These are phyloP conservation scores for Eucalyptus lansdowneana DNA, from an alignment of 345 rosid species.

Conservation along the genomic window DNA sequence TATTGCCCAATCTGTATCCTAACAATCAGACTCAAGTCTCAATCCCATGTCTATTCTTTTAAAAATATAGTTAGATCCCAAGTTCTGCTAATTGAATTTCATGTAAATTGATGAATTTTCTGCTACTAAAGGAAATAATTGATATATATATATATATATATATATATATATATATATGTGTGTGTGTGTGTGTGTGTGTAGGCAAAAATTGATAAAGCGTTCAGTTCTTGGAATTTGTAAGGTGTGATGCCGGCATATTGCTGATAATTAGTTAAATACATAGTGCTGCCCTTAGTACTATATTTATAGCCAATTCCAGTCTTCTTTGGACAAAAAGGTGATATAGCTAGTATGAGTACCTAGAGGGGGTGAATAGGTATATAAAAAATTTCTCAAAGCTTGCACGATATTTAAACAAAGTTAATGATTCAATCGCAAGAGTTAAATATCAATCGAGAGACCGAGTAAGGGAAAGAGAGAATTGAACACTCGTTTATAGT, in stretches of 20 bases:
- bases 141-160: too few relatives aligned
- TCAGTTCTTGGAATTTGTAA: neutral
- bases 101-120: neutral
- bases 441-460: too few relatives aligned
- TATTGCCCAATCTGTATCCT: accelerated
- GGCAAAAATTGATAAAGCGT: neutral
- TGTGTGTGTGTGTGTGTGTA: too few relatives aligned
- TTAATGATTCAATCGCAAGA: too few relatives aligned
- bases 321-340: neutral
- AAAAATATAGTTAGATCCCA: neutral
- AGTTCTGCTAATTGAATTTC: neutral
- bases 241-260: neutral
- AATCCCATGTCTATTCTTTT: too few relatives aligned
- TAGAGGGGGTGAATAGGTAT: too few relatives aligned
- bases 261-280: neutral
- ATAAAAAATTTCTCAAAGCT: too few relatives aligned
- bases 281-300: neutral
- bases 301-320: neutral
- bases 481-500: too few relatives aligned
- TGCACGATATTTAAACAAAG: too few relatives aligned
- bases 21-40: neutral
- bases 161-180: too few relatives aligned
- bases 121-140: neutral
- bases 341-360: too few relatives aligned
- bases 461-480: too few relatives aligned